A percentile compares a stretch with the other conserved stretches of the same genome.
Conservation (phyloP, 345 rosid genomes). For the Gossypium stocksii region DNA sequence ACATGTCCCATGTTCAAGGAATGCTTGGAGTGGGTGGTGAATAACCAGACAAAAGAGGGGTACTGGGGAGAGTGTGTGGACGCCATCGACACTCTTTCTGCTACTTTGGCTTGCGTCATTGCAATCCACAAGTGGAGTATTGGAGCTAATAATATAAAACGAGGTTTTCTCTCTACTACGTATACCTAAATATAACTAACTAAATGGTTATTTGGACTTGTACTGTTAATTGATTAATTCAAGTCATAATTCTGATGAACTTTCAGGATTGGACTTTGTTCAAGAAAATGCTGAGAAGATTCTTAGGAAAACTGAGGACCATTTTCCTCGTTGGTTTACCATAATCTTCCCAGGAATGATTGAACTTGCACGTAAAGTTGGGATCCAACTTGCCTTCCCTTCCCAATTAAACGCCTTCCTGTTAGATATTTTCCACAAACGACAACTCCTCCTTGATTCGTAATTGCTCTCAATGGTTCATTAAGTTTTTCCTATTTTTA, state of each 20-base stretch:
- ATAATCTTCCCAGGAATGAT: constrained; percentile 44
- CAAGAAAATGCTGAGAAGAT: constrained; percentile 29
- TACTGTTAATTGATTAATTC: neutral
- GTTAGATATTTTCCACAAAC: constrained; percentile 22
- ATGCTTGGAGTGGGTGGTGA: constrained; percentile 58
- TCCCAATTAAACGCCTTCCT: constrained; percentile 5
- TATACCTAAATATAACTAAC: too few relatives aligned
- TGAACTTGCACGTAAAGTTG: constrained; percentile 37
- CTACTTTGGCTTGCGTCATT: constrained; percentile 51
- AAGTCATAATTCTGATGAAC: neutral
- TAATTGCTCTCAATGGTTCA: neutral
- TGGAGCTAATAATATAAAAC: constrained; percentile 21
- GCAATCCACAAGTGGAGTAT: constrained; percentile 50
- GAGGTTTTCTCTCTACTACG: constrained; percentile 30
- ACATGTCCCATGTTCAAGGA: constrained; percentile 41
- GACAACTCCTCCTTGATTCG: constrained; percentile 42
- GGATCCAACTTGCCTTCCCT: constrained; percentile 33
- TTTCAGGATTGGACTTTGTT: constrained; percentile 39
- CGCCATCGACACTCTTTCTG: constrained; percentile 37
- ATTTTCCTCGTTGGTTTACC: constrained; percentile 52
- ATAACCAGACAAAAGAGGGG: constrained; percentile 45
- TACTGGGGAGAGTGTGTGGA: constrained; percentile 28
- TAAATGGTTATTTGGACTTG: too few relatives aligned
- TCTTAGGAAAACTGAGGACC: constrained; percentile 18
- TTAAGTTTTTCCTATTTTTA: neutral